Evolutionary conservation across 768 basidiomycete genomes (phyloP).

Genomic region (Serendipita vermifera): DNA sequence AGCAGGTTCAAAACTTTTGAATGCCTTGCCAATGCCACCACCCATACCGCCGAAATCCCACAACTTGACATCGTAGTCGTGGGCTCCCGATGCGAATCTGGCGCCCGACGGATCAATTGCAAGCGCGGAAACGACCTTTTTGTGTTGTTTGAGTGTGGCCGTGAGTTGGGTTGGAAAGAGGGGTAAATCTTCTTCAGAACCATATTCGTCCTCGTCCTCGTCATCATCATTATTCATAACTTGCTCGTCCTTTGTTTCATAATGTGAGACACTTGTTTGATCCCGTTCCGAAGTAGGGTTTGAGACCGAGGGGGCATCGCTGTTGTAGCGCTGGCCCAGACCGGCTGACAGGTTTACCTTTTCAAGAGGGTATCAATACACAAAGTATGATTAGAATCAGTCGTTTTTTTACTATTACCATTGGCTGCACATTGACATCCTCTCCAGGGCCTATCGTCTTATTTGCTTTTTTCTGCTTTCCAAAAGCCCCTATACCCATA

Average conservation of each 20-base stretch:
- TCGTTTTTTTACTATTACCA: too few species aligned
- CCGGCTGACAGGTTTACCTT: neutral
- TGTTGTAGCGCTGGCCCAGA: neutral
- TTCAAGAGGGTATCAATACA: neutral
- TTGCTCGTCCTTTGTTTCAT: constrained; percentile 10
- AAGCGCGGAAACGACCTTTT: constrained; percentile 87
- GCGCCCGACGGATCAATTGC: constrained; percentile 91
- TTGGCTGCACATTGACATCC: constrained; percentile 12
- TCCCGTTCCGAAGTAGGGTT: constrained; percentile 8
- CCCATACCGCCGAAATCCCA: constrained; percentile 99
- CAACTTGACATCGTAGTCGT: constrained; percentile 95
- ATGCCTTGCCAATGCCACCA: constrained; percentile 62
- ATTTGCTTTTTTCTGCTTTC: constrained; percentile 54
- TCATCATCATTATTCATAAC: constrained; percentile 15
- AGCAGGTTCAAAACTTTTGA: constrained; percentile 92
- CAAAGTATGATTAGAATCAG: too few species aligned
- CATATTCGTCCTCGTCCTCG: constrained; percentile 17
- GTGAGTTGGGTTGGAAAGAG: constrained; percentile 85
- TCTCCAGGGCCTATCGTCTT: constrained; percentile 53
- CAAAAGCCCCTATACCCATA: constrained; percentile 78
- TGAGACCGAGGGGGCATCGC: constrained; percentile 1
- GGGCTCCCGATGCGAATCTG: constrained; percentile 76
- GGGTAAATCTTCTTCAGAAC: constrained; percentile 23
- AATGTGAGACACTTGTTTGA: constrained; percentile 11
- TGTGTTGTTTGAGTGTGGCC: constrained; percentile 84